A percentile compares a stretch with the other conserved stretches of the same genome.
These are phyloP conservation scores for Forsythia viridissima DNA, from an alignment of 257 asterid species.

Conservation along the genomic window DNA sequence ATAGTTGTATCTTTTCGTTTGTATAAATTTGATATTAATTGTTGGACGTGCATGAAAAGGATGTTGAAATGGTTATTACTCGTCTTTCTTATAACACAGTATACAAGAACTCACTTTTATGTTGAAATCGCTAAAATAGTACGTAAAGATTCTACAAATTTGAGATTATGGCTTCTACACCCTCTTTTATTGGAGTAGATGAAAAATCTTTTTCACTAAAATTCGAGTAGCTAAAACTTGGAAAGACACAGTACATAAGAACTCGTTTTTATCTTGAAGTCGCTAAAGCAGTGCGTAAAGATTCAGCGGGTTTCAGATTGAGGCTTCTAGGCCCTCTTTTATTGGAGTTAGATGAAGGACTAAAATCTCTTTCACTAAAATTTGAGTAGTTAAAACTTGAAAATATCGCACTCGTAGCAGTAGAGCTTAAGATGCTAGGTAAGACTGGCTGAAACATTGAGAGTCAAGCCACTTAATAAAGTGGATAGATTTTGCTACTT, in stretches of 20 bases:
- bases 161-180: background rate
- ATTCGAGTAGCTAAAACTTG: background rate
- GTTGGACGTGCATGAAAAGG: background rate
- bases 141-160: background rate
- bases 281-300: background rate
- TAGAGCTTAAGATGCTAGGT: too few relatives aligned
- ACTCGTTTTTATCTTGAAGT: background rate
- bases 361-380: too few relatives aligned
- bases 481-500: too few relatives aligned
- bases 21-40: too few relatives aligned
- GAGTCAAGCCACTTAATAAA: too few relatives aligned
- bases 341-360: background rate
- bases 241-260: background rate
- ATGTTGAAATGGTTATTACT: too few relatives aligned
- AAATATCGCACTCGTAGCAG: too few relatives aligned
- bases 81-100: background rate
- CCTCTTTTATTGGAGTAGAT: background rate
- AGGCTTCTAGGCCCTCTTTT: background rate
- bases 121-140: background rate
- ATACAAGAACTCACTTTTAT: background rate
- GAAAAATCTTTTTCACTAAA: too few relatives aligned
- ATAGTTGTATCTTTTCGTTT: background rate
- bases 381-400: background rate
- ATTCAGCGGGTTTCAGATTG: background rate
- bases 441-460: too few relatives aligned